phyloP scores from a whole-genome alignment of 2,329 filamentous ascomycete genomes.

The Pseudomassariella vexata region DNA sequence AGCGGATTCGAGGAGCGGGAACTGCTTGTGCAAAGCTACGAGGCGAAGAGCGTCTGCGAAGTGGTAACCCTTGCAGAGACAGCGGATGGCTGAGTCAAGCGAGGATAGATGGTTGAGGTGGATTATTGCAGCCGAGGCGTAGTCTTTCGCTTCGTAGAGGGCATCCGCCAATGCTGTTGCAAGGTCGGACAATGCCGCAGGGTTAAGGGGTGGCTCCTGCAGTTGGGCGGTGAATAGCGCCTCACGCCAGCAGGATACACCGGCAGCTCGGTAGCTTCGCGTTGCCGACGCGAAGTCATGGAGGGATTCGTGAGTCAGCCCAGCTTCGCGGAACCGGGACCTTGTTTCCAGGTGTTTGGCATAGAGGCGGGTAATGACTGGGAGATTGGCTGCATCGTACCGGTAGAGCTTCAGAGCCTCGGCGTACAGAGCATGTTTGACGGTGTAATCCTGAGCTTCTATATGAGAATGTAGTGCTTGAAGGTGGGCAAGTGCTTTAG shows the following conservation, averaged over 20 bases:
- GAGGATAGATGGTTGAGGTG: constrained; percentile 76
- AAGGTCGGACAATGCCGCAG: constrained; percentile 57
- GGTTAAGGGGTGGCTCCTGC: constrained; percentile 53
- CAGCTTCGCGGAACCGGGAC: constrained; percentile 80
- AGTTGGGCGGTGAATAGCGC: constrained; percentile 74
- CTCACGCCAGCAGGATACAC: constrained; percentile 78
- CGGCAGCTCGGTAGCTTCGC: constrained; percentile 76
- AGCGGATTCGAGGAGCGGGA: constrained; percentile 58
- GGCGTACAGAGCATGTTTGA: constrained; percentile 74
- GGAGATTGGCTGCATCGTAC: constrained; percentile 65
- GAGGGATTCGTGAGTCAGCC: constrained; percentile 85
- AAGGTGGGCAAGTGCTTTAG: constrained; percentile 74
- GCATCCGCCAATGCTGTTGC: constrained; percentile 73
- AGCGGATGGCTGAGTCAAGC: constrained; percentile 62
- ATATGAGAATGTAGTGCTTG: constrained; percentile 68
- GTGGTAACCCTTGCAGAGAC: constrained; percentile 79
- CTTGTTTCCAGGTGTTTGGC: constrained; percentile 69
- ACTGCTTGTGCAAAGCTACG: constrained; percentile 53
- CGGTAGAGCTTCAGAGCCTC: constrained; percentile 76
- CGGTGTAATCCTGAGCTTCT: constrained; percentile 71
- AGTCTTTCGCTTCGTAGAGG: constrained; percentile 79
- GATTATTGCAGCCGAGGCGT: constrained; percentile 70
- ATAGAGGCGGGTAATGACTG: constrained; percentile 69
- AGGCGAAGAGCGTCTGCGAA: constrained; percentile 88
- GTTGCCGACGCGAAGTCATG: constrained; percentile 68